These are phyloP conservation scores for Cutaneotrichosporon arboriforme DNA, from an alignment of 1,284 basidiomycete species.

Conservation along the genomic window DNA sequence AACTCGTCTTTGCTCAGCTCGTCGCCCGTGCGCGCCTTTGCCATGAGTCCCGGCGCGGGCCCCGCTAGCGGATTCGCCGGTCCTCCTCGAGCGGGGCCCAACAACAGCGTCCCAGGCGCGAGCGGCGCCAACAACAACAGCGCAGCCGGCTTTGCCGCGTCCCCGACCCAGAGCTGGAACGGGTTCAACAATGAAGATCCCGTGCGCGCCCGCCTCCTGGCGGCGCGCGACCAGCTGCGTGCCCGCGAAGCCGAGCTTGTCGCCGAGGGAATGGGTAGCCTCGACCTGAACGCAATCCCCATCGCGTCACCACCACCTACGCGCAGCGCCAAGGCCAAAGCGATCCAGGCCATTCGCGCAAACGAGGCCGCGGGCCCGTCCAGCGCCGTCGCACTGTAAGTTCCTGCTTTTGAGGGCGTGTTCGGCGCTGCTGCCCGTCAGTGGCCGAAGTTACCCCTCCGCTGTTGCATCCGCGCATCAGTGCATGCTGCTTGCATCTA, in stretches of 20 bases:
- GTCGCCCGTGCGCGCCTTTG: not conserved
- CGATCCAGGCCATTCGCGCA: constrained; percentile 28
- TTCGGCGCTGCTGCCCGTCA: too few relatives aligned
- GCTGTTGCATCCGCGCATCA: too few relatives aligned
- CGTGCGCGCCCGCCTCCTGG: constrained; percentile 30
- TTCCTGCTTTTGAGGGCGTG: too few relatives aligned
- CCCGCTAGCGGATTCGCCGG: not conserved
- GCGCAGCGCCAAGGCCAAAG: constrained; percentile 31
- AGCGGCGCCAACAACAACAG: too few relatives aligned
- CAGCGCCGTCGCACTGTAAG: constrained; percentile 35
- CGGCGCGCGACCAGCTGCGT: constrained; percentile 26
- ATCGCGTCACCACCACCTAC: constrained; percentile 6
- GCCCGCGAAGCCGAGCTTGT: constrained; percentile 38
- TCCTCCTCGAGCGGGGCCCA: too few relatives aligned
- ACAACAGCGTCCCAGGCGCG: too few relatives aligned
- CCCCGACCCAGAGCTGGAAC: not conserved
- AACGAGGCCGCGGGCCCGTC: constrained; percentile 21
- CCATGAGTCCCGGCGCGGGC: not conserved
- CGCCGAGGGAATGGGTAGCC: constrained; percentile 10
- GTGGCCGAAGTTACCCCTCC: too few relatives aligned
- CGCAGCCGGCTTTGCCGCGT: not conserved
- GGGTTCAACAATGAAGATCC: constrained; percentile 20
- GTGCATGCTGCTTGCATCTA: too few relatives aligned
- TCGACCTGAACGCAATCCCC: not conserved
- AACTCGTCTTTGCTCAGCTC: constrained; percentile 25